phyloP scores from a whole-genome alignment of 768 basidiomycete species.

The Piloderma croceum region DNA sequence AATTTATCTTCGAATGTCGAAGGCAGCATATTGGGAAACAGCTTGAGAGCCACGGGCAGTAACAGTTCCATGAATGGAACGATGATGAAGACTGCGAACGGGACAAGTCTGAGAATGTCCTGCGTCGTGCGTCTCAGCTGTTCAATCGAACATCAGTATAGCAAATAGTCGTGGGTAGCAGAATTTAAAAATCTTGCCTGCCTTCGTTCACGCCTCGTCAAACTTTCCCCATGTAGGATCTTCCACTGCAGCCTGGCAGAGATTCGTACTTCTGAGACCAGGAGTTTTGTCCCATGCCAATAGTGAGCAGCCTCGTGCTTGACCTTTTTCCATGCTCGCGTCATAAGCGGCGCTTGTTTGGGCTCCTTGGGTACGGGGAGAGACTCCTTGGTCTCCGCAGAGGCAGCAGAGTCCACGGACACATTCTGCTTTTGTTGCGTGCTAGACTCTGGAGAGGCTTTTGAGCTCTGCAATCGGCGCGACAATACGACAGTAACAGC shows the following conservation, averaged over 20 bases:
- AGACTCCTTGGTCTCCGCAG: constrained; percentile 41
- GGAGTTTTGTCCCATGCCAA: constrained; percentile 92
- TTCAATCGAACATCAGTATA: constrained; percentile 1
- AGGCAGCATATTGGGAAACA: constrained; percentile 98
- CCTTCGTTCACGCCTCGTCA: constrained; percentile 90
- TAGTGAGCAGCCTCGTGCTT: constrained; percentile 97
- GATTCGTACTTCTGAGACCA: constrained; percentile 92
- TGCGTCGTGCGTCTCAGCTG: constrained; percentile 91
- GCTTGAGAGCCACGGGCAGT: constrained; percentile 89
- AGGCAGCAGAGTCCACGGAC: constrained; percentile 19
- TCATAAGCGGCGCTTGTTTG: constrained; percentile 40
- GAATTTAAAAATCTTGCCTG: constrained; percentile 50
- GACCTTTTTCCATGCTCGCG: constrained; percentile 83
- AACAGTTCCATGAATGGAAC: constrained; percentile 99
- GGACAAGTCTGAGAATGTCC: constrained; percentile 88
- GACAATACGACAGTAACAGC: constrained; percentile 14
- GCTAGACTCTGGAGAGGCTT: no score
- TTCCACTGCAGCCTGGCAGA: constrained; percentile 85
- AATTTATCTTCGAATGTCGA: constrained; percentile 98
- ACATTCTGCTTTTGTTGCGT: no score
- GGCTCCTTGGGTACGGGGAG: constrained; percentile 47
- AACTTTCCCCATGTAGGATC: constrained; percentile 81
- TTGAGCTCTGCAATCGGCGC: constrained; percentile 32
- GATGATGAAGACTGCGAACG: constrained; percentile 90
- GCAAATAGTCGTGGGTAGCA: background rate